Conservation (phyloP, 1,284 basidiomycete genomes). For the Meripilus lineatus region DNA sequence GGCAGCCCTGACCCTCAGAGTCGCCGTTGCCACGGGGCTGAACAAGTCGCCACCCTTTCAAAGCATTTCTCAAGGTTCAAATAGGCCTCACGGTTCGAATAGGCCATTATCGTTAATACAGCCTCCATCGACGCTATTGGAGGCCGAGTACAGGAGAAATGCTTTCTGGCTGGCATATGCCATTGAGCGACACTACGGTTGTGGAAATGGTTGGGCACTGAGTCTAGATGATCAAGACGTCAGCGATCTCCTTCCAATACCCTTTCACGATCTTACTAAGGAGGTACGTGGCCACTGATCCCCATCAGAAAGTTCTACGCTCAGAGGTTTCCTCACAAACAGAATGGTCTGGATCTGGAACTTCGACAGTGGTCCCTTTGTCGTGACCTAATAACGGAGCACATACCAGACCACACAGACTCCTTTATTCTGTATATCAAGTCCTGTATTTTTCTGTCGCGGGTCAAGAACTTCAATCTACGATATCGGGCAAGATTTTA, state of each 20-base stretch:
- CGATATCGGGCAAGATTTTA: constrained; percentile 50
- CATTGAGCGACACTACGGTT: constrained; percentile 13
- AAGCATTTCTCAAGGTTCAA: constrained; percentile 45
- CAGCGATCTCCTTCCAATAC: constrained; percentile 57
- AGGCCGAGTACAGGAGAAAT: constrained; percentile 63
- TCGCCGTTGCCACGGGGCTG: constrained; percentile 55
- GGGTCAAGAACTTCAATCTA: constrained; percentile 60
- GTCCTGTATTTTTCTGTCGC: constrained; percentile 55
- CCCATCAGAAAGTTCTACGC: too few species aligned
- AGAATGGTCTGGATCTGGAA: neutral
- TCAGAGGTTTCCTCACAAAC: constrained; percentile 23
- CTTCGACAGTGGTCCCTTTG: constrained; percentile 62
- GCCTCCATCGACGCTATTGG: constrained; percentile 48
- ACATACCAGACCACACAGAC: constrained; percentile 57
- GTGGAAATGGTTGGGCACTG: constrained; percentile 15
- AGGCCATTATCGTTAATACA: constrained; percentile 50
- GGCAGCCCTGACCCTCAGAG: constrained; percentile 50
- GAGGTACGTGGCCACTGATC: constrained; percentile 39
- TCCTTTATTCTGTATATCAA: constrained; percentile 67
- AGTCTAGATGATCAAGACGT: constrained; percentile 53
- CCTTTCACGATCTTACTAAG: constrained; percentile 48
- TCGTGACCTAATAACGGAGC: constrained; percentile 46
- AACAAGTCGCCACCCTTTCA: constrained; percentile 50
- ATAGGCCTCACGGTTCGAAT: too few species aligned
- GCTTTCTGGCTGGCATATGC: constrained; percentile 43